Evolutionary conservation across 2,329 filamentous ascomycete genomes (phyloP).

Genomic region (Coniella vitis): DNA sequence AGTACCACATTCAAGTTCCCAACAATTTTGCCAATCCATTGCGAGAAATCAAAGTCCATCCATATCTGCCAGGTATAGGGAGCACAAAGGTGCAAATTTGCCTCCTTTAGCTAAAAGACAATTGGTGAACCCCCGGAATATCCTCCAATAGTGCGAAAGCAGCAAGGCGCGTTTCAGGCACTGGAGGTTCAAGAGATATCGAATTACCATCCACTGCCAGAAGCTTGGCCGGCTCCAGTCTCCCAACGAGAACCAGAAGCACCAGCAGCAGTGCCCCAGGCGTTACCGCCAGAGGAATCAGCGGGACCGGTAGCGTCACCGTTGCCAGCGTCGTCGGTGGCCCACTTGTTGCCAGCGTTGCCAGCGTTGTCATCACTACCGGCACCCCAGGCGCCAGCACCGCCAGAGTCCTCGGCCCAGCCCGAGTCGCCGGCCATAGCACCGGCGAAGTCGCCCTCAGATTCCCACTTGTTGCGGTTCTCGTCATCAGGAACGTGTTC

Average conservation of each 20-base stretch:
- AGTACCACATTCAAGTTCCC: conserved; percentile 6
- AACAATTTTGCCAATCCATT: conserved; percentile 4
- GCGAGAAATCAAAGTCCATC: background rate
- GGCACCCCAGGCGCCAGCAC: conserved; percentile 18
- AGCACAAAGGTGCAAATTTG: background rate
- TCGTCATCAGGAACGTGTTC: conserved; percentile 52
- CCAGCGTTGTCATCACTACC: conserved; percentile 14
- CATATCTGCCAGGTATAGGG: background rate
- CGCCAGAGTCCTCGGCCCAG: conserved; percentile 23
- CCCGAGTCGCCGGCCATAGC: conserved; percentile 12
- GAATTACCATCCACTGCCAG: background rate
- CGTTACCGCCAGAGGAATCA: background rate
- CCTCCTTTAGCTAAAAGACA: background rate
- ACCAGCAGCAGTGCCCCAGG: background rate
- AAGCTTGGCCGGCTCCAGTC: background rate
- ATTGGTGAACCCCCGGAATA: too few relatives aligned
- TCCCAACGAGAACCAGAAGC: background rate
- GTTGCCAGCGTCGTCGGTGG: background rate
- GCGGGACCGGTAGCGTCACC: background rate
- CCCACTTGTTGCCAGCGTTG: conserved; percentile 1
- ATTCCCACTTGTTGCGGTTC: conserved; percentile 43
- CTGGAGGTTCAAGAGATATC: too few relatives aligned
- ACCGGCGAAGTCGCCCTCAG: conserved; percentile 29
- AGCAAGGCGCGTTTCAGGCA: too few relatives aligned
- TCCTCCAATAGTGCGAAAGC: too few relatives aligned